Evolutionary conservation across 805 yeast genomes (phyloP).

Genomic region (Metschnikowia chrysomelidarum): DNA sequence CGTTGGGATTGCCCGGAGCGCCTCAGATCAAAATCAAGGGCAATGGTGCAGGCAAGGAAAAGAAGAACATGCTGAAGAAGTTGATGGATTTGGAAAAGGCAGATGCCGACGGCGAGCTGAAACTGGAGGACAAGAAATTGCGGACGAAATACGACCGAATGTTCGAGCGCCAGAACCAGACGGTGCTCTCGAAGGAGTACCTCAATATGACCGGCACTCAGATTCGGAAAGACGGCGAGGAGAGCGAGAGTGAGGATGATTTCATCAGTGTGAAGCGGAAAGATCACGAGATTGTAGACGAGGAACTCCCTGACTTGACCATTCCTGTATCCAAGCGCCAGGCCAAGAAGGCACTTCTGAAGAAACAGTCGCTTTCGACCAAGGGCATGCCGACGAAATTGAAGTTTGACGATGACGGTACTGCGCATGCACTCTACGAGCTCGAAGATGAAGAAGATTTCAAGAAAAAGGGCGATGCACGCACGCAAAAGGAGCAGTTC

Average conservation of each 20-base stretch:
- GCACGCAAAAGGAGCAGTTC: slow-evolving; percentile 63
- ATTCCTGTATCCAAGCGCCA: slow-evolving; percentile 79
- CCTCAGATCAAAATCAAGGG: slow-evolving; percentile 80
- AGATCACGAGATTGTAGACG: slow-evolving; percentile 68
- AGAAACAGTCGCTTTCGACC: slow-evolving; percentile 62
- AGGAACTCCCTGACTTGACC: slow-evolving; percentile 59
- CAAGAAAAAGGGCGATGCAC: slow-evolving; percentile 67
- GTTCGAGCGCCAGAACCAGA: slow-evolving; percentile 94
- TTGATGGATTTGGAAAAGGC: slow-evolving; percentile 53
- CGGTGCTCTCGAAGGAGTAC: slow-evolving; percentile 87
- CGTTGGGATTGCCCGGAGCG: slow-evolving; percentile 93
- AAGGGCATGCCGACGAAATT: slow-evolving; percentile 75
- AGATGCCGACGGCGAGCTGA: slow-evolving; percentile 61
- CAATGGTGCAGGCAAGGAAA: slow-evolving; percentile 58
- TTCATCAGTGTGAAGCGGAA: slow-evolving; percentile 78
- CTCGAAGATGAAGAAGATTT: slow-evolving; percentile 88
- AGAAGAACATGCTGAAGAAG: slow-evolving; percentile 79
- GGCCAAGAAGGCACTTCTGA: slow-evolving; percentile 81
- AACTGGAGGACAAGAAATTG: slow-evolving; percentile 37
- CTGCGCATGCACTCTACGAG: slow-evolving; percentile 88
- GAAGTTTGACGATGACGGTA: slow-evolving; percentile 91
- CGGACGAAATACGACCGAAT: slow-evolving; percentile 91
- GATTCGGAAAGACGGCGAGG: slow-evolving; percentile 31
- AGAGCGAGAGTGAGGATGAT: slow-evolving; percentile 54
- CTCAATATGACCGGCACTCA: slow-evolving; percentile 60